Evolutionary conservation across 164 flowering plant species (phyloP).

Genomic region (Berberis vulgaris): DNA sequence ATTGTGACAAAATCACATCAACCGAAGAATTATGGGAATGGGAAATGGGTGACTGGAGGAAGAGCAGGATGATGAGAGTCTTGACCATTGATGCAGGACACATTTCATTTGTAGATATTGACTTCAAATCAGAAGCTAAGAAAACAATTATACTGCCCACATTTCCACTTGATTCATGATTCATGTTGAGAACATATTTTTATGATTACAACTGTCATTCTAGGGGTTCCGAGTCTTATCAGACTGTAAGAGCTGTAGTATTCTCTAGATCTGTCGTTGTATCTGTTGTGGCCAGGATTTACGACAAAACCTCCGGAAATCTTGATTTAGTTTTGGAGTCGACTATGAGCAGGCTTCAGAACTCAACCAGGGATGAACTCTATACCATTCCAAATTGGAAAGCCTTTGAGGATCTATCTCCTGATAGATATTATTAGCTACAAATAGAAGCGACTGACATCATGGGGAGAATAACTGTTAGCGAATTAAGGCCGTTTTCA

Average conservation of each 20-base stretch:
- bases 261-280: conserved; percentile 56
- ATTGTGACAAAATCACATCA: conserved; percentile 30
- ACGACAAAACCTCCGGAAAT: conserved; percentile 53
- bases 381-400: conserved; percentile 53
- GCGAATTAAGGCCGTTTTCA: conserved; percentile 74
- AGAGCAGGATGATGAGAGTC: conserved; percentile 67
- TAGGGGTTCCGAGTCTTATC: conserved; percentile 29
- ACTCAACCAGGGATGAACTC: conserved; percentile 46
- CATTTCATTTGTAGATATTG: conserved; percentile 67
- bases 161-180: conserved; percentile 80
- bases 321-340: conserved; percentile 48
- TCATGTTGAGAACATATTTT: conserved; percentile 35
- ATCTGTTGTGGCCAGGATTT: conserved; percentile 61
- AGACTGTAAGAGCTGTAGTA: conserved; percentile 61
- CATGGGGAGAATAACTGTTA: conserved; percentile 36
- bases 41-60: conserved; percentile 99
- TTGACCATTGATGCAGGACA: conserved; percentile 76
- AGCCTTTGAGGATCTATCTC: conserved; percentile 82
- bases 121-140: conserved; percentile 43
- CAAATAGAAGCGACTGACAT: conserved; percentile 76
- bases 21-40: conserved; percentile 83
- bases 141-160: conserved; percentile 67
- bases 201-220: conserved; percentile 31
- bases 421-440: conserved; percentile 60
- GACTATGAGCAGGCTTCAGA: conserved; percentile 43